Evolutionary conservation across 1,284 basidiomycete genomes (phyloP).

Genomic region (Ceratobasidium sp.): DNA sequence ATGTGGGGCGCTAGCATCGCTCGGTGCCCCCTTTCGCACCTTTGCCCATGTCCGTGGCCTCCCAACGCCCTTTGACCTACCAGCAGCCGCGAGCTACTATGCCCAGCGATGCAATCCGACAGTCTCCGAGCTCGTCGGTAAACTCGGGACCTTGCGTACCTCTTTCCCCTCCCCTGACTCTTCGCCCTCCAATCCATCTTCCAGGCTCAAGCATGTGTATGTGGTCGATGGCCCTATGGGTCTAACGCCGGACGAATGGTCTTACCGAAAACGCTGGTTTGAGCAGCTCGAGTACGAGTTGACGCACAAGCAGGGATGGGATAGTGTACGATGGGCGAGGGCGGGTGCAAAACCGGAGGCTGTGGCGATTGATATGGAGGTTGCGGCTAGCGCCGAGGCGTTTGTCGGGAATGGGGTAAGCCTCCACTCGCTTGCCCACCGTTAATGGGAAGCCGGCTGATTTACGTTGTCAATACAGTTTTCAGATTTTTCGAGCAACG

Average conservation of each 20-base stretch:
- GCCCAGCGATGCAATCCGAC: constrained; percentile 29
- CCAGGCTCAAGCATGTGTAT: constrained; percentile 28
- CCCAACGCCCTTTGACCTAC: constrained; percentile 19
- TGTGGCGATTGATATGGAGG: constrained; percentile 31
- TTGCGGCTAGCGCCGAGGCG: constrained; percentile 14
- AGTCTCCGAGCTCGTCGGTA: constrained; percentile 17
- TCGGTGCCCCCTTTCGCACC: constrained; percentile 28
- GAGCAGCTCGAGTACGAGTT: constrained; percentile 24
- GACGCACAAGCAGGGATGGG: constrained; percentile 22
- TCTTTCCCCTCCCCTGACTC: background rate
- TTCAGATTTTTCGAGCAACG: constrained; percentile 36
- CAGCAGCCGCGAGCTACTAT: constrained; percentile 12
- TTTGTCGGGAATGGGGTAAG: constrained; percentile 34
- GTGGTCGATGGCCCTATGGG: constrained; percentile 33
- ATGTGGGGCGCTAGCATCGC: constrained; percentile 10
- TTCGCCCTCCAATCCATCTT: background rate
- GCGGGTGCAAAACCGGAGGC: constrained; percentile 28
- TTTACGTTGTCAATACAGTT: constrained; percentile 1
- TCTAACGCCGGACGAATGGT: constrained; percentile 1
- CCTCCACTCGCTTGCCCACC: background rate
- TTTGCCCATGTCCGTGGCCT: constrained; percentile 28
- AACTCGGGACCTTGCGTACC: constrained; percentile 15
- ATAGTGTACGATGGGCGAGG: constrained; percentile 30
- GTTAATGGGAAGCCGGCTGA: background rate
- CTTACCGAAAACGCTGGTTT: constrained; percentile 32